Base-by-base conservation (phyloP, 2,329 filamentous ascomycete genomes). In the Leptographium lundbergii region DNA sequence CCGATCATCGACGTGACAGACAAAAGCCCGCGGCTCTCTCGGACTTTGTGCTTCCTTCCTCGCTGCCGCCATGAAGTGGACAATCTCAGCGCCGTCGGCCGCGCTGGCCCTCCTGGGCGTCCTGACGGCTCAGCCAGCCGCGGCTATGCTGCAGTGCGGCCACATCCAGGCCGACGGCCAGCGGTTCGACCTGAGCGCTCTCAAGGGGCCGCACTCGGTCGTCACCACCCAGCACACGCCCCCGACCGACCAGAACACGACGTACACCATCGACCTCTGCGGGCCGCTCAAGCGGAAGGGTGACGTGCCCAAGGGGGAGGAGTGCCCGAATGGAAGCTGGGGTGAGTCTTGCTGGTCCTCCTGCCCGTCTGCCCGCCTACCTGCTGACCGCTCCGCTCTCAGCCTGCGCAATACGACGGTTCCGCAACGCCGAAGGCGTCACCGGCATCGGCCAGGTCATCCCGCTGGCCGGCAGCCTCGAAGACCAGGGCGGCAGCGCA, bases 191-290 rank as follows among this genome's bases (percentile, higher is more conserved):
- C 75, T 92, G 34, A 74, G 75, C 29, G 71, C 76, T 63, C 79
- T 91, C 9, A 76, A 74, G 6, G 88, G 87, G 1, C 85, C 86
- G 39, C 86, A 87, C 69, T 81, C 84, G 0, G 84, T 90, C 45
- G 78, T 89, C 58, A 81, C 81, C 55, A 76, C 74, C 66, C 76
- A 76, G 65, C 75, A 77, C 63, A 71, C 78, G 39, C 77, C 78
- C 24, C 78, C 75, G 19, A 75, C 76, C 19, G 75, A 81, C 32
- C 77, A 76, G 61, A 94, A 94, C 70, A 89, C 84, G 29, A 92
- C 89, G 51, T 95, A 90, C 71, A 91, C 88, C 0, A 69, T 95
- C 60, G 87, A 95, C 66, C 77, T 95, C 55, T 95, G 90, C 73
- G 73, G 76, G 57, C 77, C 81, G 7, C 73, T 96, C 63, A 81